Evolutionary conservation across 2,329 filamentous ascomycete species (phyloP).

Genomic region (Cytospora piceicola): DNA sequence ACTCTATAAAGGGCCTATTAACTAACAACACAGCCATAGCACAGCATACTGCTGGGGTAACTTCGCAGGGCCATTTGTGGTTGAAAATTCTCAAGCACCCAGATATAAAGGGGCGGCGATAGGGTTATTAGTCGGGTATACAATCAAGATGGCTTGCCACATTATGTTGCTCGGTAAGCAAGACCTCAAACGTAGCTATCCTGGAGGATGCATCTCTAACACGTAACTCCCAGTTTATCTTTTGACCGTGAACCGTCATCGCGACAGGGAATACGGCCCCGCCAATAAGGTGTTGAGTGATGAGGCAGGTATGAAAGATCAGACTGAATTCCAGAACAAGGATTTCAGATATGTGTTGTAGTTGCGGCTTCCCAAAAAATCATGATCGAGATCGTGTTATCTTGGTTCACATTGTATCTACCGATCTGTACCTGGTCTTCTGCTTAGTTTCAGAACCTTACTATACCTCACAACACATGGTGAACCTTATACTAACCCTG

Average conservation of each 20-base stretch:
- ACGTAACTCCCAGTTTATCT: conserved; percentile 36
- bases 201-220: neutral
- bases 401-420: no score
- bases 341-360: conserved; percentile 47
- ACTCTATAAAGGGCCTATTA: neutral
- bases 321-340: conserved; percentile 48
- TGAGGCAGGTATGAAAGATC: conserved; percentile 46
- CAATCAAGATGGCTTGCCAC: conserved; percentile 44
- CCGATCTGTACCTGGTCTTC: no score
- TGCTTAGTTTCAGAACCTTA: no score
- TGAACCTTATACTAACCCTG: no score
- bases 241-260: conserved; percentile 40
- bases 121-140: conserved; percentile 46
- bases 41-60: conserved; percentile 47
- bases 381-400: neutral
- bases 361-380: neutral
- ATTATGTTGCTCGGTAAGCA: conserved; percentile 40
- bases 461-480: no score
- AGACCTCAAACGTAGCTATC: neutral
- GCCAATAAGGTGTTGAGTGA: conserved; percentile 41
- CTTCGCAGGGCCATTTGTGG: conserved; percentile 44
- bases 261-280: conserved; percentile 41
- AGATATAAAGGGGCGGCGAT: conserved; percentile 41
- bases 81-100: conserved; percentile 41
- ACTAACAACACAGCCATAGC: conserved; percentile 19